Percentiles rank a stretch among this genome's conserved stretches.
These are phyloP conservation scores for Phlyctochytrium bullatum DNA, from an alignment of 192 early-diverging fungal genomes.

Conservation along the genomic window DNA sequence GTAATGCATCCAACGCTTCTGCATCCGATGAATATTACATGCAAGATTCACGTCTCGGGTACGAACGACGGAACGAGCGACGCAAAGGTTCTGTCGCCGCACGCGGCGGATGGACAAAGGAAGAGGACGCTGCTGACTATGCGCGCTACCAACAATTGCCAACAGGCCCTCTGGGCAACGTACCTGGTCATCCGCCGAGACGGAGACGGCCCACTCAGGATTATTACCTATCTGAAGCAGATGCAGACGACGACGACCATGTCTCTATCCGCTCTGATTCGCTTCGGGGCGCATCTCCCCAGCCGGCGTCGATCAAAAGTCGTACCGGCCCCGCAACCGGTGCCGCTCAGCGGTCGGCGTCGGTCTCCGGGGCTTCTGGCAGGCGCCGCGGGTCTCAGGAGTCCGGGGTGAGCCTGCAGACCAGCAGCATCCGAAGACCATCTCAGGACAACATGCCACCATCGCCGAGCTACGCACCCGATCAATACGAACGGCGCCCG, in stretches of 20 bases:
- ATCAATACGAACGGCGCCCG: neutral
- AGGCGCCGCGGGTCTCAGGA: neutral
- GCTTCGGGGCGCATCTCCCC: constrained; percentile 6
- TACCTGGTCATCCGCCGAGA: too few species aligned
- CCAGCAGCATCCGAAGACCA: neutral
- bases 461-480: neutral
- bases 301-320: too few species aligned
- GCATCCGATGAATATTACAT: neutral
- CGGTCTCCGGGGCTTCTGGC: neutral
- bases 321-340: neutral
- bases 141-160: neutral
- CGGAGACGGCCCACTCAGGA: neutral
- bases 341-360: neutral
- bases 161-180: too few species aligned
- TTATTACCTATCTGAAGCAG: neutral
- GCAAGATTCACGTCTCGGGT: neutral
- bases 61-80: neutral
- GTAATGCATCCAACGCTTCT: neutral
- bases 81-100: neutral
- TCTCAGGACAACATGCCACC: neutral
- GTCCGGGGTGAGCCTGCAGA: neutral
- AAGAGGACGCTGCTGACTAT: neutral
- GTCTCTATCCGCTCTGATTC: neutral
- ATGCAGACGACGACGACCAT: neutral
- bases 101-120: neutral